Conservation (phyloP, 73 alveolate genomes). For the Paramecium caudatum region DNA sequence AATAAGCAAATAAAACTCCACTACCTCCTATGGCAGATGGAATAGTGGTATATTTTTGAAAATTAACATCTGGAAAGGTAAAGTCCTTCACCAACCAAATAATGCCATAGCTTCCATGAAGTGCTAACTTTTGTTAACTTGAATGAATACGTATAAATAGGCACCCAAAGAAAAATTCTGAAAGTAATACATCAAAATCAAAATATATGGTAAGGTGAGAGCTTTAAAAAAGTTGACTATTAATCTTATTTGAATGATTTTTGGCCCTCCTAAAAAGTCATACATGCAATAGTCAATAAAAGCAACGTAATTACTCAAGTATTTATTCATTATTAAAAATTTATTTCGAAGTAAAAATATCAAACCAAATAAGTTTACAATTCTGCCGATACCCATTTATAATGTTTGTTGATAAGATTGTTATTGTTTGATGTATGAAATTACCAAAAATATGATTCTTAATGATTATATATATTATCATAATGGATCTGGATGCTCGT, state of each 20-base stretch:
- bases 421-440: no score
- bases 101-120: constrained; percentile 98
- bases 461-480: neutral
- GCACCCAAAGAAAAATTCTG: constrained; percentile 94
- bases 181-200: constrained; percentile 88
- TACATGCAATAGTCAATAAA: no score
- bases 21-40: constrained; percentile 65
- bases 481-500: constrained; percentile 81
- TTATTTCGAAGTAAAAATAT: no score
- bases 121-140: constrained; percentile 67
- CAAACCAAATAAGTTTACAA: no score
- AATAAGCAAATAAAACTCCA: constrained; percentile 78
- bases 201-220: constrained; percentile 73
- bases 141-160: constrained; percentile 77
- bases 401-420: no score
- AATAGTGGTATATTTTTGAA: constrained; percentile 81
- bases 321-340: no score
- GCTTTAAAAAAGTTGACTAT: constrained; percentile 83
- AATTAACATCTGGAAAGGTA: constrained; percentile 93
- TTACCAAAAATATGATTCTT: no score
- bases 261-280: constrained; percentile 84
- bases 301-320: no score
- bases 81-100: constrained; percentile 95
- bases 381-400: no score
- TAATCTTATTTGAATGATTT: constrained; percentile 76